Base-by-base conservation (phyloP, 2,329 filamentous ascomycete genomes). In the Dactylonectria macrodidyma region DNA sequence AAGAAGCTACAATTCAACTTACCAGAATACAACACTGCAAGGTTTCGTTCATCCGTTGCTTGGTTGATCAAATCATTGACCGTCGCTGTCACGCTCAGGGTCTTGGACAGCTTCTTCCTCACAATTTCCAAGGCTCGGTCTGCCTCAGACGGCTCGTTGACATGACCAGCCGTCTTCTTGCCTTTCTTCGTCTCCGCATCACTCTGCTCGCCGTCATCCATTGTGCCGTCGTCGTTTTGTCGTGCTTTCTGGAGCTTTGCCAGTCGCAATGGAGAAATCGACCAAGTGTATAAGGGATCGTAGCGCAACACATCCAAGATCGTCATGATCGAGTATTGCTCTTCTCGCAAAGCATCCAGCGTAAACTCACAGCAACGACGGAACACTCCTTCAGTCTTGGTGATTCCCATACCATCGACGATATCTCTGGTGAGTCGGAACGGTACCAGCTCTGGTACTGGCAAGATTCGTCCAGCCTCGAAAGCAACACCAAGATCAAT, bases 301-400 rank as follows among this genome's bases (percentile, higher is more conserved):
- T 98, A 98, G n/a, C 97, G 92, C 66, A 99, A 85, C 24, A 99
- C 97, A 78, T 99, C 97, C 22, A 99, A 89, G 60, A 99, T 95
- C 0, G 96, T 98, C 95, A 98, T 98, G 83, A 99, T 99, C 51
- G 93, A 95, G 79, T 97, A 97, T 12, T 93, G 93, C 79, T 99
- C 96, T 75, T 97, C 93, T n/a, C 96, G 91, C 41, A 99, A 85
- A 2, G 97, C 95, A 69, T 98, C 95, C 36, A 99, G 89, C 0
- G 95, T 98, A 79, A 98, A 98, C 79, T 99, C 97, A 80, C 96
- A 99, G 82, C 95, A 98, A n/a, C 97, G 90, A 8, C 96, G 90
- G 84, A 98, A 99, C 0, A 98, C 95, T 3, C 96, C 96, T 80
- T 99, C 97, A 0, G 95, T 97, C 76, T 93, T 94, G 3, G 94